phyloP scores from a whole-genome alignment of 192 early-diverging fungal genomes.

The Linnemannia exigua region DNA sequence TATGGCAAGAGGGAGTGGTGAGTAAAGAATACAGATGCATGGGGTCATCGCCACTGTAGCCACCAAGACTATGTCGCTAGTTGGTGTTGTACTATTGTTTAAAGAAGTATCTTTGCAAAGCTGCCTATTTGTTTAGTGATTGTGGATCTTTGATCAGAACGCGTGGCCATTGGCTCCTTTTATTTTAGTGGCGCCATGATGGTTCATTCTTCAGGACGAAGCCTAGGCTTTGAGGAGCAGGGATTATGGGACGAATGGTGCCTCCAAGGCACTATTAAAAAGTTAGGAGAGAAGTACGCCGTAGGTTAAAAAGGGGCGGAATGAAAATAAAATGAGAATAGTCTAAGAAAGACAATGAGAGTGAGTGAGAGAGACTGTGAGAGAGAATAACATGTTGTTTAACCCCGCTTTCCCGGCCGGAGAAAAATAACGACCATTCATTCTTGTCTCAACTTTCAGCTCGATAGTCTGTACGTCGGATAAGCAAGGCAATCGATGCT shows the following conservation, averaged over 20 bases:
- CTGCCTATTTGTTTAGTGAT: neutral
- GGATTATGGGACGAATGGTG: no score
- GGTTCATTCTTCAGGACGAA: neutral
- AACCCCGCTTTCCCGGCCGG: conserved; percentile 6
- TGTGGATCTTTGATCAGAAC: neutral
- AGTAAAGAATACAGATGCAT: no score
- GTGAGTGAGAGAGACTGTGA: no score
- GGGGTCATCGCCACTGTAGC: neutral
- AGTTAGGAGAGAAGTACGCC: no score
- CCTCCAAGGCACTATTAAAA: no score
- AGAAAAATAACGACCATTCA: neutral
- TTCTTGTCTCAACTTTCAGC: neutral
- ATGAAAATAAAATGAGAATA: neutral
- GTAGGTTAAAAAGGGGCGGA: neutral
- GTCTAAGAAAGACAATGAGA: neutral
- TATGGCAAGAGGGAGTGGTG: no score
- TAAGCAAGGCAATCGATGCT: neutral
- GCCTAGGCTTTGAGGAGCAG: no score
- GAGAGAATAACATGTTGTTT: no score
- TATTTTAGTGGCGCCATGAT: neutral
- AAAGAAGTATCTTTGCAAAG: neutral
- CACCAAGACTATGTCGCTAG: neutral
- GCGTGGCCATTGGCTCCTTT: neutral
- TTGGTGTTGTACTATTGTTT: neutral
- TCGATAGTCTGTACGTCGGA: neutral